Evolutionary conservation across 257 asterid species (phyloP).

Genomic region (Ajuga chamaepitys): DNA sequence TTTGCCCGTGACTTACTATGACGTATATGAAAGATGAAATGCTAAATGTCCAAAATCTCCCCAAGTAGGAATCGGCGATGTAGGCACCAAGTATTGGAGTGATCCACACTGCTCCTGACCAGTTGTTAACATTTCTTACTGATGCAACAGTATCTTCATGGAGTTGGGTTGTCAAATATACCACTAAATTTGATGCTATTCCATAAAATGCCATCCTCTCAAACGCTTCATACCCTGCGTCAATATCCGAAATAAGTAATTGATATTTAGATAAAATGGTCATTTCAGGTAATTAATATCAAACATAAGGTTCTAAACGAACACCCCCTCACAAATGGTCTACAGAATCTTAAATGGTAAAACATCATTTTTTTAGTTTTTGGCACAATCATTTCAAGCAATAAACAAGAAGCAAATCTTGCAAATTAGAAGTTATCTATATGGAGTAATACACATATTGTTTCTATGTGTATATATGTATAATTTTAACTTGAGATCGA

Average conservation of each 20-base stretch:
- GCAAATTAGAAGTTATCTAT: too few relatives aligned
- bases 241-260: background rate
- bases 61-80: conserved; percentile 74
- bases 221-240: conserved; percentile 69
- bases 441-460: too few relatives aligned
- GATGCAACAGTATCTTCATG: conserved; percentile 81
- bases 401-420: too few relatives aligned
- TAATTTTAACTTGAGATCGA: background rate
- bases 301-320: too few relatives aligned
- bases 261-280: too few relatives aligned
- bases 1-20: conserved; percentile 29
- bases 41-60: conserved; percentile 93
- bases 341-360: too few relatives aligned
- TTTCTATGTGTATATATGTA: too few relatives aligned
- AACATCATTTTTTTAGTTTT: too few relatives aligned
- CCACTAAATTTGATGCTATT: conserved; percentile 82
- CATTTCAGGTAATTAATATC: too few relatives aligned
- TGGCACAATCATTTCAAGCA: too few relatives aligned
- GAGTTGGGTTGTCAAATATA: conserved; percentile 71
- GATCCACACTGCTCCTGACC: conserved; percentile 92
- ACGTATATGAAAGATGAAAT: conserved; percentile 71
- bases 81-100: conserved; percentile 87
- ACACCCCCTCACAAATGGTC: too few relatives aligned
- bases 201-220: conserved; percentile 96
- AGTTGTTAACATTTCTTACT: conserved; percentile 72